Evolutionary conservation across 2,329 filamentous ascomycete species (phyloP).

Genomic region (Aspergillus sp.): DNA sequence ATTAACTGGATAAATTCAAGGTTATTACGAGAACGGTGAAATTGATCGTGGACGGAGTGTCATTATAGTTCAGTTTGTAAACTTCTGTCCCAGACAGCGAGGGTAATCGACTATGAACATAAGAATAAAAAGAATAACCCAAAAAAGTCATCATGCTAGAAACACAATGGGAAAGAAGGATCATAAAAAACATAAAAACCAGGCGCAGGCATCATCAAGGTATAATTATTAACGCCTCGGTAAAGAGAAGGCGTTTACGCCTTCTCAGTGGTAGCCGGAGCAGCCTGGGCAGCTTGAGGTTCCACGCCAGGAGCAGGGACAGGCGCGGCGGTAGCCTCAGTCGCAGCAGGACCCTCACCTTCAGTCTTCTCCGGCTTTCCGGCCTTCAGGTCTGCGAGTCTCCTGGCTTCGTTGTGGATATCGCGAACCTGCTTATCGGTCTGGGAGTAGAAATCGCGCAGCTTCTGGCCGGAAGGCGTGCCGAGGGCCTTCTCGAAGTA

Average conservation of each 20-base stretch:
- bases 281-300: background rate
- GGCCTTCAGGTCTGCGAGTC: slow-evolving; percentile 83
- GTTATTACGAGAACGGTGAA: background rate
- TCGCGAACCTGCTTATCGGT: slow-evolving; percentile 88
- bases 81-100: slow-evolving; percentile 16
- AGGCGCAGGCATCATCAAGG: background rate
- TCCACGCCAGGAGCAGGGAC: background rate
- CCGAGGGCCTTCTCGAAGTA: slow-evolving; percentile 94
- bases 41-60: background rate
- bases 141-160: slow-evolving; percentile 10
- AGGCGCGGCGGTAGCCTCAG: slow-evolving; percentile 5
- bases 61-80: background rate
- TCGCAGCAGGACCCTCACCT: slow-evolving; percentile 6
- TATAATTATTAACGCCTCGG: background rate
- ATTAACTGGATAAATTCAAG: too few relatives aligned
- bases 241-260: slow-evolving; percentile 16
- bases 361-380: slow-evolving; percentile 40
- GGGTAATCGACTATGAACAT: background rate
- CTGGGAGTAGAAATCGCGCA: slow-evolving; percentile 83
- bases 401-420: slow-evolving; percentile 85
- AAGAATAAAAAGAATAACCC: background rate
- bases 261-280: slow-evolving; percentile 27
- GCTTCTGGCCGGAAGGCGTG: slow-evolving; percentile 83
- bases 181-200: background rate
- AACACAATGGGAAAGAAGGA: background rate